Percentiles rank a stretch among this genome's conserved stretches.
These are phyloP conservation scores for Penicillium sp. DNA, from an alignment of 2,329 filamentous ascomycete genomes.

Conservation along the genomic window DNA sequence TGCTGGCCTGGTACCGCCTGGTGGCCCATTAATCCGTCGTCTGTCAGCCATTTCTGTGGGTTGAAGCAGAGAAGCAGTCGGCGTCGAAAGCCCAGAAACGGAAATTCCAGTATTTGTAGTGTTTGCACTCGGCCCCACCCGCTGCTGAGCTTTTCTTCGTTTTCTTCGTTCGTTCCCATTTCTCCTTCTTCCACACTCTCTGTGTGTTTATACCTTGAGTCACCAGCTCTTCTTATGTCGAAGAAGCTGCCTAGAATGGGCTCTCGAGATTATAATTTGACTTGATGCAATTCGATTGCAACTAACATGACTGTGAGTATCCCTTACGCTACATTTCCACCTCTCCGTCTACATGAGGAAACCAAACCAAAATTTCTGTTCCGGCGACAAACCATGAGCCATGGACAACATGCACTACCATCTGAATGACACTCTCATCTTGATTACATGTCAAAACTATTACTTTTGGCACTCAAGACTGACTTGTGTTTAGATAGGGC, in stretches of 20 bases:
- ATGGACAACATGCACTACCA: constrained; percentile 63
- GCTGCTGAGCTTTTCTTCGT: constrained; percentile 20
- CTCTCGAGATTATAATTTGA: too few relatives aligned
- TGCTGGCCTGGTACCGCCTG: constrained; percentile 71
- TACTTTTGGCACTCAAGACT: constrained; percentile 11
- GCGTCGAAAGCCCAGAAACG: constrained; percentile 27
- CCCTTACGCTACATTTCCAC: constrained; percentile 1
- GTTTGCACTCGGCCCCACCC: constrained; percentile 34
- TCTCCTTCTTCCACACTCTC: constrained; percentile 3
- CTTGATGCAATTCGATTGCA: not conserved
- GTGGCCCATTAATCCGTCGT: constrained; percentile 84
- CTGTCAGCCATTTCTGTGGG: constrained; percentile 55
- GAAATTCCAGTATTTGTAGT: constrained; percentile 42
- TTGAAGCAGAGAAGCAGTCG: constrained; percentile 11
- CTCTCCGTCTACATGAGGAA: constrained; percentile 47
- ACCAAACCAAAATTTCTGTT: constrained; percentile 51
- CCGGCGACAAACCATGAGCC: constrained; percentile 56
- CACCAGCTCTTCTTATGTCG: constrained; percentile 23
- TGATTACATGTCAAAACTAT: constrained; percentile 6
- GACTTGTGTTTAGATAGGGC: constrained; percentile 17
- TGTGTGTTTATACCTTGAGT: not conserved
- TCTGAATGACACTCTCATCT: constrained; percentile 43
- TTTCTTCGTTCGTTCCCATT: constrained; percentile 1
- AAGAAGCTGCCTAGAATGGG: constrained; percentile 19
- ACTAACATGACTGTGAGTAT: constrained; percentile 29